phyloP scores from a whole-genome alignment of 1,284 basidiomycete genomes.

The Thelephora terrestris region DNA sequence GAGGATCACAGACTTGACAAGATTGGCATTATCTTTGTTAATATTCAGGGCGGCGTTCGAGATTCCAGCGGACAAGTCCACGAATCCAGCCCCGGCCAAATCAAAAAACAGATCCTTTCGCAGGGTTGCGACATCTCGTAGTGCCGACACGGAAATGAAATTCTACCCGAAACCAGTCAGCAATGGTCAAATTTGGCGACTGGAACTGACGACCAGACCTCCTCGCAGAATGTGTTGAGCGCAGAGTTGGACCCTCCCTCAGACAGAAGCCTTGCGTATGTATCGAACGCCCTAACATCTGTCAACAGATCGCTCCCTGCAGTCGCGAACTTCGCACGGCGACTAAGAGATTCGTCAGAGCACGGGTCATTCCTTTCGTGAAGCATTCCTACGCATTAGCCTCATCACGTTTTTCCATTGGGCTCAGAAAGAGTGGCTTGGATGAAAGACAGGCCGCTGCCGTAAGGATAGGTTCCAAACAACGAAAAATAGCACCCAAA shows the following conservation, averaged over 20 bases:
- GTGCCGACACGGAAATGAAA: constrained; percentile 68
- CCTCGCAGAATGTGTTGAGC: constrained; percentile 65
- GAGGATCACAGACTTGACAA: constrained; percentile 74
- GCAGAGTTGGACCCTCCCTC: constrained; percentile 38
- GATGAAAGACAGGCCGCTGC: constrained; percentile 79
- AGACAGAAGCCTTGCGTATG: constrained; percentile 45
- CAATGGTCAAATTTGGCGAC: neutral
- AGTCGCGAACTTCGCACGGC: constrained; percentile 55
- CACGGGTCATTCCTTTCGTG: neutral
- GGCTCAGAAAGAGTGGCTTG: constrained; percentile 78
- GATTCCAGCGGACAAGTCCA: constrained; percentile 35
- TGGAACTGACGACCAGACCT: constrained; percentile 32
- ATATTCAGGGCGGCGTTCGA: constrained; percentile 39
- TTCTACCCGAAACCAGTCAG: constrained; percentile 36
- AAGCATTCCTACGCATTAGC: constrained; percentile 44
- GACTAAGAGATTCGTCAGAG: constrained; percentile 30
- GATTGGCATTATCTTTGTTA: constrained; percentile 57
- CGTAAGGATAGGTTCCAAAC: constrained; percentile 69
- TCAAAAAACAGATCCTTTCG: constrained; percentile 72
- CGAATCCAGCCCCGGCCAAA: constrained; percentile 68
- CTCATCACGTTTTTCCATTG: constrained; percentile 78
- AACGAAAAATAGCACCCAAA: constrained; percentile 72
- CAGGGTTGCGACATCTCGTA: constrained; percentile 78
- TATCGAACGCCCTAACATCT: constrained; percentile 69
- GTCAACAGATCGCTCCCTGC: constrained; percentile 85